Percentiles rank a stretch among this genome's conserved stretches.
phyloP scores from a whole-genome alignment of 2,329 filamentous ascomycete species.

The Penicillium decumbens region DNA sequence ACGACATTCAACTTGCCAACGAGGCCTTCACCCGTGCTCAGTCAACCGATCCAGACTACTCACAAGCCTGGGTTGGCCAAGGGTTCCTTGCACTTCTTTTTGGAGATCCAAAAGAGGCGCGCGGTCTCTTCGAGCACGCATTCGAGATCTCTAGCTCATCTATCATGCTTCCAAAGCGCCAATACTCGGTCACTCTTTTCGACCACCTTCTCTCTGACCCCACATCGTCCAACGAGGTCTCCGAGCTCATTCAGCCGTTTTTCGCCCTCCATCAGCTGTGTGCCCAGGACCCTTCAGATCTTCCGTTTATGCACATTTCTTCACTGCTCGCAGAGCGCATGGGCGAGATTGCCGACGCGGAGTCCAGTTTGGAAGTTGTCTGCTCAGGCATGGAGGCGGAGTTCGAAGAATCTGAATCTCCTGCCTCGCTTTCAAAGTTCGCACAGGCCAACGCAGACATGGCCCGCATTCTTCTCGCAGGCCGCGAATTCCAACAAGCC shows the following conservation, averaged over 20 bases:
- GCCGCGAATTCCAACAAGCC: constrained; percentile 61
- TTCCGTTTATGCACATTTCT: constrained; percentile 70
- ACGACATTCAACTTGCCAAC: constrained; percentile 80
- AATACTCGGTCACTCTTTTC: constrained; percentile 77
- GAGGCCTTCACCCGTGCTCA: constrained; percentile 86
- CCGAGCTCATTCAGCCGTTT: constrained; percentile 71
- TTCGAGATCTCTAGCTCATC: constrained; percentile 86
- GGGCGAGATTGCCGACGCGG: constrained; percentile 61
- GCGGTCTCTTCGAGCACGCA: constrained; percentile 84
- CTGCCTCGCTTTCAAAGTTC: constrained; percentile 67
- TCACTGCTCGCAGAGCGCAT: constrained; percentile 79
- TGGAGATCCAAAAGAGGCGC: constrained; percentile 71
- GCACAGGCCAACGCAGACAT: constrained; percentile 82
- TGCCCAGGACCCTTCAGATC: constrained; percentile 63
- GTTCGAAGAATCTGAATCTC: constrained; percentile 78
- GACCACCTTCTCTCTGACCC: constrained; percentile 66
- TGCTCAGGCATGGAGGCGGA: constrained; percentile 69
- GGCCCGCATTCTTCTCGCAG: constrained; percentile 73
- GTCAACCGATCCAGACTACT: constrained; percentile 89
- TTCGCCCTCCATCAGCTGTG: constrained; percentile 82
- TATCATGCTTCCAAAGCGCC: constrained; percentile 65
- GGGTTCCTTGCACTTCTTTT: constrained; percentile 74
- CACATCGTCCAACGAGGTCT: constrained; percentile 50
- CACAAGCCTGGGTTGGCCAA: constrained; percentile 90
- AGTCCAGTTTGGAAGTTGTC: constrained; percentile 60